Percentiles rank a stretch among this genome's conserved stretches.
These are phyloP conservation scores for Rhodamnia argentea DNA, from an alignment of 345 rosid species.

Conservation along the genomic window DNA sequence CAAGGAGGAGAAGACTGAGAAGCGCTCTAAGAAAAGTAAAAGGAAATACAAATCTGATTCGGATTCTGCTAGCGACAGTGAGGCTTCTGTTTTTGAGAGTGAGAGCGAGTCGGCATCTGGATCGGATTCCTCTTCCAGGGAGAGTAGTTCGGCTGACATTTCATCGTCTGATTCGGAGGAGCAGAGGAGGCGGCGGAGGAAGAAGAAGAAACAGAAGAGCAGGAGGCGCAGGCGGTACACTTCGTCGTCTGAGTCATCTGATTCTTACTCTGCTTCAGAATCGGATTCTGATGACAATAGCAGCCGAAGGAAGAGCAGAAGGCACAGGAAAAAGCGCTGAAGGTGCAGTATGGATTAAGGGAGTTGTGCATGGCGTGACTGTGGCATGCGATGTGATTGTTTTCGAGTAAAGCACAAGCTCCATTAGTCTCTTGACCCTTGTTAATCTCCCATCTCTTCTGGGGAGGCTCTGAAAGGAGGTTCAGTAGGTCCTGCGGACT, in stretches of 20 bases:
- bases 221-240: slow-evolving; percentile 47
- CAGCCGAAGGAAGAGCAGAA: slow-evolving; percentile 53
- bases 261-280: slow-evolving; percentile 54
- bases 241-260: slow-evolving; percentile 77
- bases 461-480: background rate
- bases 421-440: background rate
- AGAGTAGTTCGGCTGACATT: slow-evolving; percentile 51
- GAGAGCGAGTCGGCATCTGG: slow-evolving; percentile 62
- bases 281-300: slow-evolving; percentile 64
- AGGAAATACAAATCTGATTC: slow-evolving; percentile 67
- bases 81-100: slow-evolving; percentile 85
- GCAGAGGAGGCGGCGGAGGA: slow-evolving; percentile 50
- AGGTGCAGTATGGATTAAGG: background rate
- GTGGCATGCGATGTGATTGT: background rate
- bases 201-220: slow-evolving; percentile 41
- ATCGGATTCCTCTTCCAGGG: slow-evolving; percentile 51
- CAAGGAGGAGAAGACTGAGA: slow-evolving; percentile 36
- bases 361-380: background rate
- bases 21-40: slow-evolving; percentile 65
- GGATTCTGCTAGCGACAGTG: slow-evolving; percentile 64
- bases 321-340: slow-evolving; percentile 44
- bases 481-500: background rate
- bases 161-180: slow-evolving; percentile 81
- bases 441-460: background rate
- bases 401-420: background rate